Conservation (phyloP, 163 green algal species). For the Scenedesmus sp. region DNA sequence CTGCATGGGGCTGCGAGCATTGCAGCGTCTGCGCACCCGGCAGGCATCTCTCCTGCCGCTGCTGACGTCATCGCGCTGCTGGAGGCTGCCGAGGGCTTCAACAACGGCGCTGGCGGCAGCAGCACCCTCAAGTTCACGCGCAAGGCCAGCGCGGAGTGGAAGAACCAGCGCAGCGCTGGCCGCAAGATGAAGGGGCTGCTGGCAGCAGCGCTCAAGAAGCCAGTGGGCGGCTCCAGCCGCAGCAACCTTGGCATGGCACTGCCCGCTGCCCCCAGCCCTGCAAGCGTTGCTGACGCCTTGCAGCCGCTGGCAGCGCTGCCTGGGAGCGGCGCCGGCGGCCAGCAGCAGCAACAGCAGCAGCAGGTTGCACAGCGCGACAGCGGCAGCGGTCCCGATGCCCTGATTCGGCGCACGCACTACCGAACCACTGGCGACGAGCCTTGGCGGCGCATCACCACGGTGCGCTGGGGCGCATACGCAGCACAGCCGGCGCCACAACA, state of each 20-base stretch:
- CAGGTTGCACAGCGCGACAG: not conserved
- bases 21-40: not conserved
- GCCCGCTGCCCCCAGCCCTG: not conserved
- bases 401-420: slow-evolving; percentile 42
- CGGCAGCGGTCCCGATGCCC: not conserved
- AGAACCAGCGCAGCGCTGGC: slow-evolving; percentile 29
- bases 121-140: slow-evolving; percentile 49
- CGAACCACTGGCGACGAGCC: slow-evolving; percentile 35
- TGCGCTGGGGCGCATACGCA: slow-evolving; percentile 43
- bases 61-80: slow-evolving; percentile 26
- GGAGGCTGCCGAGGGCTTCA: not conserved
- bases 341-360: not conserved
- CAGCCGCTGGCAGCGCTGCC: not conserved
- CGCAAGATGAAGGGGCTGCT: slow-evolving; percentile 51
- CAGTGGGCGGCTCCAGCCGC: not conserved
- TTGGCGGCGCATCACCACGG: slow-evolving; percentile 49
- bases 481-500: not conserved
- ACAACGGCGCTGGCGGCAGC: not conserved
- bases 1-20: not conserved
- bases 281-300: not conserved
- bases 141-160: slow-evolving; percentile 55
- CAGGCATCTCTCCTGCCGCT: not conserved
- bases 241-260: not conserved
- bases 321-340: not conserved
- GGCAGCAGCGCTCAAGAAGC: slow-evolving; percentile 50